These are phyloP conservation scores for Sporopachydermia lactativora DNA, from an alignment of 805 yeast species.

Conservation along the genomic window DNA sequence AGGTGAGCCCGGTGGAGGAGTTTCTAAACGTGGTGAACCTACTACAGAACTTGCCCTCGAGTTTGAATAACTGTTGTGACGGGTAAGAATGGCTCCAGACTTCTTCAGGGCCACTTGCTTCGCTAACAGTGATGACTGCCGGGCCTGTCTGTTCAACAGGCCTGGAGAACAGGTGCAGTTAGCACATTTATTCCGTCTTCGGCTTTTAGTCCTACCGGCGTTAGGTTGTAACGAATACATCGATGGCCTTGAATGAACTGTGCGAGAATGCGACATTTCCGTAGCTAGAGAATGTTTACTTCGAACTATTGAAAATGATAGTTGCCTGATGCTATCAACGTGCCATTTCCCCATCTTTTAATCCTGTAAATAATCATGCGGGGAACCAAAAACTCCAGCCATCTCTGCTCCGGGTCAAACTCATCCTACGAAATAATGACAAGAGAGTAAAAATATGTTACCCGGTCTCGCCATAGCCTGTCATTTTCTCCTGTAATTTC, in stretches of 20 bases:
- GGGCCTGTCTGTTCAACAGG: conserved; percentile 48
- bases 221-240: not conserved
- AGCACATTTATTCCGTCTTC: conserved; percentile 29
- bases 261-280: not conserved
- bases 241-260: not conserved
- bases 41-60: not conserved
- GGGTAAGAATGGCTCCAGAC: not conserved
- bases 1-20: not conserved
- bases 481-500: too few species aligned
- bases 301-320: too few species aligned
- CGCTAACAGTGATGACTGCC: conserved; percentile 42
- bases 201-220: not conserved
- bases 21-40: not conserved
- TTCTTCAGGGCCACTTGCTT: conserved; percentile 16
- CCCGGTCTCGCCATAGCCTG: too few species aligned
- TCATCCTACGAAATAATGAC: too few species aligned
- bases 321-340: too few species aligned
- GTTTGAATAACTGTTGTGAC: not conserved
- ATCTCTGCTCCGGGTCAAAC: too few species aligned
- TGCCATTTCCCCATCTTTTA: too few species aligned
- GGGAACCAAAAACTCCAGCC: too few species aligned
- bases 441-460: too few species aligned
- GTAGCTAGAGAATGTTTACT: too few species aligned
- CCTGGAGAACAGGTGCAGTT: conserved; percentile 85
- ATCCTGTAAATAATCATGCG: too few species aligned